These are phyloP conservation scores for Nakaseomyces uthaithaninus DNA, from an alignment of 1,139 yeast species.

Conservation along the genomic window DNA sequence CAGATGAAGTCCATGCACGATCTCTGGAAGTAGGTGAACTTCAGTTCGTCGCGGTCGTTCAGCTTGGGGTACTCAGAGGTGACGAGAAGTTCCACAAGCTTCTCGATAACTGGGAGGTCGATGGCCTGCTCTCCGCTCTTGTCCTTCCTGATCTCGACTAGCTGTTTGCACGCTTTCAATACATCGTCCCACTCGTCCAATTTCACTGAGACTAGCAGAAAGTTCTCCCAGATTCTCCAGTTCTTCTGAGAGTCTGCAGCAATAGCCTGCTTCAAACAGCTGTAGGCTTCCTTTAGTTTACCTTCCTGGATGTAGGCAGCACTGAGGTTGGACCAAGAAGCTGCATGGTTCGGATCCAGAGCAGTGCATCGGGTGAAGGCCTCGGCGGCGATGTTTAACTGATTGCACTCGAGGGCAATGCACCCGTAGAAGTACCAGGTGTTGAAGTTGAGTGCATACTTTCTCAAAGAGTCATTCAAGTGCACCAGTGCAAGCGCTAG, in stretches of 20 bases:
- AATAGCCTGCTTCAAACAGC: conserved; percentile 73
- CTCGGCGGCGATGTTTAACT: conserved; percentile 76
- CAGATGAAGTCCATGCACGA: conserved; percentile 65
- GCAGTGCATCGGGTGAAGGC: conserved; percentile 91
- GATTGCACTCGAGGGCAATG: conserved; percentile 66
- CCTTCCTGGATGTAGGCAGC: conserved; percentile 62
- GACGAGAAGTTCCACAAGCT: conserved; percentile 58
- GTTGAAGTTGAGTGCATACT: conserved; percentile 69
- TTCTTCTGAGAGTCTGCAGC: conserved; percentile 62
- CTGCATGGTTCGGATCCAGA: conserved; percentile 71
- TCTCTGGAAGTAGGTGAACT: conserved; percentile 50
- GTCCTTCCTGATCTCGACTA: conserved; percentile 49
- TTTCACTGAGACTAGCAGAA: conserved; percentile 70
- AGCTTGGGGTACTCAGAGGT: conserved; percentile 43
- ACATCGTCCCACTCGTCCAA: conserved; percentile 84
- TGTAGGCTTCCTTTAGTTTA: conserved; percentile 68
- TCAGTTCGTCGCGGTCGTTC: conserved; percentile 30
- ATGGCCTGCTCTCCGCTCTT: conserved; percentile 54
- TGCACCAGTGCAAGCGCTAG: conserved; percentile 52
- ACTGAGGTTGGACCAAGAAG: conserved; percentile 93
- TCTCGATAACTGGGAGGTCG: conserved; percentile 71
- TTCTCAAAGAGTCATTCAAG: conserved; percentile 63
- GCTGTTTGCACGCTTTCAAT: conserved; percentile 56
- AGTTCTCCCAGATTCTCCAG: conserved; percentile 91
- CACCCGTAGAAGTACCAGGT: conserved; percentile 95